Evolutionary conservation across 169 alveolate species (phyloP).

Genomic region (Perkinsus chesapeaki): DNA sequence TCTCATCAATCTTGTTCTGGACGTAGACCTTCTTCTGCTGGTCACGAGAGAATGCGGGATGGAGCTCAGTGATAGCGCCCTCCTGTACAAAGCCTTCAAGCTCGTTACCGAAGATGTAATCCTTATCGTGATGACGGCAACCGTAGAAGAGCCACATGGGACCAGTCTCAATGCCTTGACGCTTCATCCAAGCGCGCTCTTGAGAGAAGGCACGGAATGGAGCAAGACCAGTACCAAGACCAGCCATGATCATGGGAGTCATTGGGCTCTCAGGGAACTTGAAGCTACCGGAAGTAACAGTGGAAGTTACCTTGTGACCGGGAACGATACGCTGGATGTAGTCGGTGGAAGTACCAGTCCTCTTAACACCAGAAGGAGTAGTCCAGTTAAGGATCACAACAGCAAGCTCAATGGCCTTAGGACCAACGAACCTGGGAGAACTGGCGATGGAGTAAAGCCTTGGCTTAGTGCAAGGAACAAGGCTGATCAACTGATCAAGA

Average conservation of each 20-base stretch:
- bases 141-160: conserved; percentile 52
- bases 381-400: conserved; percentile 4
- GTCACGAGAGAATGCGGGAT: conserved; percentile 52
- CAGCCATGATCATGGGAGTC: conserved; percentile 49
- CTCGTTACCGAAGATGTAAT: conserved; percentile 44
- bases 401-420: conserved; percentile 11
- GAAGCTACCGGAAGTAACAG: conserved; percentile 27
- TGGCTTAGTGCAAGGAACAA: conserved; percentile 29
- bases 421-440: conserved; percentile 17
- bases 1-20: conserved; percentile 39
- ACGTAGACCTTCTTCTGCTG: conserved; percentile 54
- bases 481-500: conserved; percentile 25
- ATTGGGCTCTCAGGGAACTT: conserved; percentile 38
- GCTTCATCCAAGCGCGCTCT: conserved; percentile 33
- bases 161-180: conserved; percentile 30
- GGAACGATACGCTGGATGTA: conserved; percentile 14
- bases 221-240: conserved; percentile 59
- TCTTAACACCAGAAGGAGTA: not conserved
- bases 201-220: conserved; percentile 54
- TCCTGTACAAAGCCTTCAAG: conserved; percentile 40
- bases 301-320: not conserved
- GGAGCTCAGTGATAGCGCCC: conserved; percentile 37
- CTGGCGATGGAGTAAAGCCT: conserved; percentile 39
- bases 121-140: conserved; percentile 41
- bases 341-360: conserved; percentile 3